Evolutionary conservation across 1,139 yeast genomes (phyloP).

Genomic region (Geotrichum australiense): DNA sequence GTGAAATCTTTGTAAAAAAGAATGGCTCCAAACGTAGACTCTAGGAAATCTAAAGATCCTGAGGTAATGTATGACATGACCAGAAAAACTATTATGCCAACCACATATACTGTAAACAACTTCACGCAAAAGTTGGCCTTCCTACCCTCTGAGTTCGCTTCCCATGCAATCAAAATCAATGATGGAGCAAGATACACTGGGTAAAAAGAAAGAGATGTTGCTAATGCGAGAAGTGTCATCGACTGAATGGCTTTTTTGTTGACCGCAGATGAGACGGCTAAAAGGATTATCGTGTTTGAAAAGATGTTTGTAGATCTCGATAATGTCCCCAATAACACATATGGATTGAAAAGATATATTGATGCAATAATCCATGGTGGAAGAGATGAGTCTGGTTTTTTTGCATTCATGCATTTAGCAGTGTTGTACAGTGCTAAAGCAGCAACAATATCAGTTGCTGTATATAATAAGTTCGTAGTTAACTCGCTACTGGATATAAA

Average conservation of each 20-base stretch:
- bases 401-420: slow-evolving; percentile 36
- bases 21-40: slow-evolving; percentile 55
- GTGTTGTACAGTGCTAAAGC: slow-evolving; percentile 40
- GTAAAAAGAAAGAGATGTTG: slow-evolving; percentile 59
- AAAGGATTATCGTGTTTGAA: slow-evolving; percentile 50
- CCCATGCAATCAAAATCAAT: slow-evolving; percentile 17
- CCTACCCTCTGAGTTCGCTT: slow-evolving; percentile 9
- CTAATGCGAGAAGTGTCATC: slow-evolving; percentile 51
- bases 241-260: slow-evolving; percentile 41
- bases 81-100: slow-evolving; percentile 34
- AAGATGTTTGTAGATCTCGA: slow-evolving; percentile 63
- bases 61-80: slow-evolving; percentile 39
- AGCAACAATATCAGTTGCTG: slow-evolving; percentile 38
- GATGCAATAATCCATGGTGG: slow-evolving; percentile 35
- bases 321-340: slow-evolving; percentile 57
- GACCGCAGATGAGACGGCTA: slow-evolving; percentile 44
- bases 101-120: slow-evolving; percentile 20
- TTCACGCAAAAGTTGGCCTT: slow-evolving; percentile 15
- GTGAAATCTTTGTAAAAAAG: slow-evolving; percentile 59
- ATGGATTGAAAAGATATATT: slow-evolving; percentile 74
- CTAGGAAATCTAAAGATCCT: slow-evolving; percentile 48
- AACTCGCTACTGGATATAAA: slow-evolving; percentile 21
- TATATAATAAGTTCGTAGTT: slow-evolving; percentile 34
- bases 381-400: slow-evolving; percentile 15
- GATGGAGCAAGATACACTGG: slow-evolving; percentile 41